phyloP scores from a whole-genome alignment of 179 eudicot species.

The Silene coronaria region DNA sequence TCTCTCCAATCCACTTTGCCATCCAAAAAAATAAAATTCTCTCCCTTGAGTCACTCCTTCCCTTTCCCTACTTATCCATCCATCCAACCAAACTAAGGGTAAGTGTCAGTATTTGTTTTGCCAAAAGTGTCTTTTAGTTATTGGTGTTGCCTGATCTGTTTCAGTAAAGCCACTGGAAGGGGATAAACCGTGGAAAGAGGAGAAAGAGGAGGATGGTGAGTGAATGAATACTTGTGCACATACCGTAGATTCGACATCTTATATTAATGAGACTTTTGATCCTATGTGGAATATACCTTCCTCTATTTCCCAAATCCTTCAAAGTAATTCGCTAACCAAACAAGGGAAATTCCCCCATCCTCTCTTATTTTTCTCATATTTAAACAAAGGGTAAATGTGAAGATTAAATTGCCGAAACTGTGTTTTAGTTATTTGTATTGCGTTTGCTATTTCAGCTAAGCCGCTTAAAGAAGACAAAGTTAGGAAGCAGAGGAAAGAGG shows the following conservation, averaged over 20 bases:
- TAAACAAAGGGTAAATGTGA: background rate
- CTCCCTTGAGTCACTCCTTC: too few relatives aligned
- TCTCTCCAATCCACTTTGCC: background rate
- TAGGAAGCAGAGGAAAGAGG: slow-evolving; percentile 17
- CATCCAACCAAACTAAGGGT: background rate
- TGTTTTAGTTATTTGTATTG: background rate
- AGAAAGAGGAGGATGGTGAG: slow-evolving; percentile 43
- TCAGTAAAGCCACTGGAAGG: slow-evolving; percentile 5
- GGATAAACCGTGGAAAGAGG: slow-evolving; percentile 13
- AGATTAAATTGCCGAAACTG: background rate
- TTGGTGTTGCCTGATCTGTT: background rate
- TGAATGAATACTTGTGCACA: background rate
- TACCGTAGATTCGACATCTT: too few relatives aligned
- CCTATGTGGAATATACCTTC: too few relatives aligned
- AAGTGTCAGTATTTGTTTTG: background rate
- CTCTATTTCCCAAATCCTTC: too few relatives aligned
- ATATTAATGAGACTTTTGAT: too few relatives aligned
- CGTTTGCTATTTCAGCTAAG: slow-evolving; percentile 11
- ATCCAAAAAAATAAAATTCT: background rate
- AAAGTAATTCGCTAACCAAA: background rate
- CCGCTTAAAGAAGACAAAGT: slow-evolving; percentile 5
- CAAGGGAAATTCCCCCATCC: background rate
- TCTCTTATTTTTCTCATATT: background rate
- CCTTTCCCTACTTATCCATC: background rate
- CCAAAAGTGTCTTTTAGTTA: background rate